Conservation (phyloP, 2,329 filamentous ascomycete species). For the Monosporascus cannonballus region DNA sequence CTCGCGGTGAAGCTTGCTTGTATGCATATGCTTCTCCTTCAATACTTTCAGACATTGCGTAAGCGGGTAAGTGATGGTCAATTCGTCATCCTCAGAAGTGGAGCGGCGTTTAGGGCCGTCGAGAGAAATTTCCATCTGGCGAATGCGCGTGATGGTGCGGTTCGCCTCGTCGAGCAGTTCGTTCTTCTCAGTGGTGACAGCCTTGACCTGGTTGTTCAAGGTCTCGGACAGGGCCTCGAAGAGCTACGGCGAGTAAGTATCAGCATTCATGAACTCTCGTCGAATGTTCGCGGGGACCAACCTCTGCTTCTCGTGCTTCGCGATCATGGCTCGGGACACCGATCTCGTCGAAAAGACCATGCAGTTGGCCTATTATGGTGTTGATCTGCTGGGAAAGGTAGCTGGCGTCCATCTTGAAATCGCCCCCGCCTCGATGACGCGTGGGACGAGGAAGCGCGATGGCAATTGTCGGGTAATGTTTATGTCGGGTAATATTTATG, state of each 20-base stretch:
- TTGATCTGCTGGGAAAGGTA: constrained; percentile 94
- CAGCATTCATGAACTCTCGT: constrained; percentile 4
- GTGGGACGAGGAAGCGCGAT: not conserved
- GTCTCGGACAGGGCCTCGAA: constrained; percentile 90
- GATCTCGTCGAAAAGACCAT: constrained; percentile 95
- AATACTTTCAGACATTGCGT: constrained; percentile 70
- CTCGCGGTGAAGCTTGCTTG: constrained; percentile 80
- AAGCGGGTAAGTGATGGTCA: constrained; percentile 78
- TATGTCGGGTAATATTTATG: not conserved
- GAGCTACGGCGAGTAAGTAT: constrained; percentile 49
- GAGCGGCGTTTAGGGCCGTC: constrained; percentile 68
- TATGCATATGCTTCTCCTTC: constrained; percentile 77
- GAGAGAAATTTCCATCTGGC: constrained; percentile 88
- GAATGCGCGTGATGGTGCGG: constrained; percentile 75
- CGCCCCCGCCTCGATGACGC: not conserved
- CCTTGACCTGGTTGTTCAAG: constrained; percentile 79
- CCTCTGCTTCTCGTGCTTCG: constrained; percentile 83
- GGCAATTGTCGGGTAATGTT: not conserved
- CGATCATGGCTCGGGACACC: constrained; percentile 91
- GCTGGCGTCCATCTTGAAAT: constrained; percentile 69
- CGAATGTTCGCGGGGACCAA: constrained; percentile 35
- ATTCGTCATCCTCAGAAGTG: constrained; percentile 53
- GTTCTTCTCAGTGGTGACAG: constrained; percentile 84
- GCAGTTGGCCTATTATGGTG: constrained; percentile 85
- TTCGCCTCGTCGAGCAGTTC: constrained; percentile 85